These are phyloP conservation scores for Colletotrichum sp. DNA, from an alignment of 2,329 filamentous ascomycete species.

Conservation along the genomic window DNA sequence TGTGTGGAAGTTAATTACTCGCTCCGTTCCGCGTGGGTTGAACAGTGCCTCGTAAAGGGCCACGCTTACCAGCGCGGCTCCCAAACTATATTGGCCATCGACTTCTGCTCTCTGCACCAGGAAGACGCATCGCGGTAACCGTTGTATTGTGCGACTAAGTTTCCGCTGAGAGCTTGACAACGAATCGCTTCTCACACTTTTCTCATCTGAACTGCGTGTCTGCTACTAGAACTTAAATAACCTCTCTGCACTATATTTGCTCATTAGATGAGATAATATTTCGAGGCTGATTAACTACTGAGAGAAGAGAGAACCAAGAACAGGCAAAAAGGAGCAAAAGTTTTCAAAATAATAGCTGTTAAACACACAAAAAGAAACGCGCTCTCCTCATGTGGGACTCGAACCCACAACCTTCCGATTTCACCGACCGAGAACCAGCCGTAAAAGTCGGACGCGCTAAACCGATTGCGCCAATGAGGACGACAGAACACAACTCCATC, in stretches of 20 bases:
- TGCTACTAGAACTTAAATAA: not conserved
- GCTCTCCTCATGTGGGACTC: slow-evolving; percentile 4
- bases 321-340: too few species aligned
- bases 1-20: not conserved
- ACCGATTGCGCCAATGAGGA: slow-evolving; percentile 8
- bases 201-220: not conserved
- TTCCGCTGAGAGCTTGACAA: not conserved
- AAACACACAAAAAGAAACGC: not conserved
- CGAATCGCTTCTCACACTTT: not conserved
- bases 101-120: not conserved
- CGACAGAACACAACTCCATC: not conserved
- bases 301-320: not conserved
- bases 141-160: not conserved
- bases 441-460: slow-evolving; percentile 17
- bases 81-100: not conserved
- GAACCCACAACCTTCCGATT: slow-evolving; percentile 17
- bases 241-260: not conserved
- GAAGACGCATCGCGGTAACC: not conserved
- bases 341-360: not conserved
- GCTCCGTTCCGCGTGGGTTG: not conserved
- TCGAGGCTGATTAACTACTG: not conserved
- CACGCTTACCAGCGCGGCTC: not conserved
- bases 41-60: not conserved
- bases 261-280: not conserved
- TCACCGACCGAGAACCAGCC: not conserved